These are phyloP conservation scores for Eucalyptus paniculata DNA, from an alignment of 345 rosid species.

Conservation along the genomic window DNA sequence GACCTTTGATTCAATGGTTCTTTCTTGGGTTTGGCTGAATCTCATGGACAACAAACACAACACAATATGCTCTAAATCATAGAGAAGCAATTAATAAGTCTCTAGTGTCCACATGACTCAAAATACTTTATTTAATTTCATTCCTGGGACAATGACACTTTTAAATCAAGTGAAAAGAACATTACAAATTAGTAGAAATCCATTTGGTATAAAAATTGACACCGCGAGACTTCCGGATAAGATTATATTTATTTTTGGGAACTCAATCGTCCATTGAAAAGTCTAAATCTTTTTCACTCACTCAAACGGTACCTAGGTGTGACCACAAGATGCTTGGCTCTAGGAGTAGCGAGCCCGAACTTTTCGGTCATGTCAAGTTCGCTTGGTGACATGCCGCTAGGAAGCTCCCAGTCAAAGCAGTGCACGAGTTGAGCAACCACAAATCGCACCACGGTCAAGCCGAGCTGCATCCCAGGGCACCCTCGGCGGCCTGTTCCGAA, in stretches of 20 bases:
- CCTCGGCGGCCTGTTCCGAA: slow-evolving; percentile 32
- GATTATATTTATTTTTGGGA: not conserved
- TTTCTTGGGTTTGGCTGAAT: not conserved
- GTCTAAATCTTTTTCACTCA: not conserved
- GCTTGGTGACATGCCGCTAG: not conserved
- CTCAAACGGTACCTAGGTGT: slow-evolving; percentile 11
- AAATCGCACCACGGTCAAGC: slow-evolving; percentile 5
- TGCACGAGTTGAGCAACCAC: slow-evolving; percentile 27
- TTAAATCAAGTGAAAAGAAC: not conserved
- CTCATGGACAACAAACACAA: not conserved
- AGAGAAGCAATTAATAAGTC: not conserved
- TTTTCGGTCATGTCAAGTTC: slow-evolving; percentile 35
- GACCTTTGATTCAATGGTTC: not conserved
- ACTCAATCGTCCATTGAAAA: not conserved
- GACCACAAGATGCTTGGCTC: slow-evolving; percentile 22
- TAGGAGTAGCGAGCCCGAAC: slow-evolving; percentile 10
- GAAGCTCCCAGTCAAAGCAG: slow-evolving; percentile 47
- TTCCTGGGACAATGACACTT: not conserved
- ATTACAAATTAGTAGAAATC: not conserved
- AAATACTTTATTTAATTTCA: not conserved
- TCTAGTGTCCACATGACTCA: not conserved
- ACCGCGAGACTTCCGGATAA: not conserved
- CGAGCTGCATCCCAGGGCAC: slow-evolving; percentile 32
- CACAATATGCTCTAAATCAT: not conserved
- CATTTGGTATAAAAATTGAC: not conserved